Conservation (phyloP, 495 filamentous ascomycete genomes). For the Neurospora sp. region DNA sequence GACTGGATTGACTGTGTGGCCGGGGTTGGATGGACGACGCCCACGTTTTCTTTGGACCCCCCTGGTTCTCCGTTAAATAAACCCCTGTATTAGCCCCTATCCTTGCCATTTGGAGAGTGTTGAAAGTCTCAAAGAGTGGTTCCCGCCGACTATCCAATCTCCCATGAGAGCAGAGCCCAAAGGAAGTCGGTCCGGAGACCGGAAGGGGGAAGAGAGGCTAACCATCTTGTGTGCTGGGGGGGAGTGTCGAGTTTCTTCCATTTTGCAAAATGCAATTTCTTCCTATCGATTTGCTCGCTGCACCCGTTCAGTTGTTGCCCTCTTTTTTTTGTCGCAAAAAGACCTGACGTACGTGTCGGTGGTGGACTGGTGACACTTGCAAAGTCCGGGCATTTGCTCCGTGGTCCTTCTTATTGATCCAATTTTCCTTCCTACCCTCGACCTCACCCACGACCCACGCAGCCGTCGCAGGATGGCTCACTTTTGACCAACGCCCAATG, state of each 20-base stretch:
- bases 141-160: background rate
- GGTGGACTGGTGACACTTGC: background rate
- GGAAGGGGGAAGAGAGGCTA: background rate
- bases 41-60: background rate
- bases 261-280: background rate
- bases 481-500: background rate
- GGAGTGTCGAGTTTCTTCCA: background rate
- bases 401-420: background rate
- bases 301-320: background rate
- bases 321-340: background rate
- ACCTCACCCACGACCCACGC: background rate
- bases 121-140: background rate
- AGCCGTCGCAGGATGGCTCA: background rate
- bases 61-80: background rate
- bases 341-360: background rate
- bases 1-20: background rate
- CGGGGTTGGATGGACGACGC: background rate
- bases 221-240: background rate
- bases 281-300: background rate
- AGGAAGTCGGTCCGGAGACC: background rate
- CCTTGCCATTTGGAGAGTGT: background rate
- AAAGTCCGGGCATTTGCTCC: background rate
- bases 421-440: background rate
- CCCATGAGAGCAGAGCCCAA: background rate
- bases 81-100: background rate